These are phyloP conservation scores for Cercospora zeae-maydis DNA, from an alignment of 2,329 filamentous ascomycete species.

Conservation along the genomic window DNA sequence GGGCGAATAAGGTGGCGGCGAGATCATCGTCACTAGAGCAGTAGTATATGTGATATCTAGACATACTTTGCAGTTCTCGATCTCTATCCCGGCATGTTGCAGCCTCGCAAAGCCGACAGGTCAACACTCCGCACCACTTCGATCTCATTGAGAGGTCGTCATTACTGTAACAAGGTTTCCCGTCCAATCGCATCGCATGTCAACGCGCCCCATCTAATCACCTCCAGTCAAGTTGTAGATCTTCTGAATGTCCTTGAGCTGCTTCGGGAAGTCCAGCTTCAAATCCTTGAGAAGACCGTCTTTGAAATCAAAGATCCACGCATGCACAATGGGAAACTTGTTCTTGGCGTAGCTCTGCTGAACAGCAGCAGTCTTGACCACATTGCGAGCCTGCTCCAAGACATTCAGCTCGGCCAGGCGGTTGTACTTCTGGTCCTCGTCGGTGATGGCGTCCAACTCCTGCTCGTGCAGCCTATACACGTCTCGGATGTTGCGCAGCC, in stretches of 20 bases:
- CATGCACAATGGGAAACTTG: constrained; percentile 16
- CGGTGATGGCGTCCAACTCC: constrained; percentile 12
- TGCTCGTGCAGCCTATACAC: constrained; percentile 14
- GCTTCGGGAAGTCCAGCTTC: constrained; percentile 16
- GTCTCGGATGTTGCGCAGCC: constrained; percentile 54
- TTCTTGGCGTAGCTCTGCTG: constrained; percentile 19
- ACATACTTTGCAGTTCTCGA: neutral
- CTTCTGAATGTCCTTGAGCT: constrained; percentile 18
- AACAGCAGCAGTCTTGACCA: constrained; percentile 18
- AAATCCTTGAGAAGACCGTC: constrained; percentile 16
- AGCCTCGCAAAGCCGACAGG: neutral
- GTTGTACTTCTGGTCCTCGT: constrained; percentile 17
- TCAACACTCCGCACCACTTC: neutral
- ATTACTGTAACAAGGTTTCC: neutral
- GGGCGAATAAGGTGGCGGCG: no score
- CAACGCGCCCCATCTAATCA: neutral
- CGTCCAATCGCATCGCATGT: neutral
- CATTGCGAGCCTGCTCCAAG: constrained; percentile 16
- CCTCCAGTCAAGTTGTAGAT: constrained; percentile 18
- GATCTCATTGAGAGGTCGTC: neutral
- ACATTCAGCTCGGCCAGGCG: constrained; percentile 16
- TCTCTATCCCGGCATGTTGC: neutral
- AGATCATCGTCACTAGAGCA: neutral
- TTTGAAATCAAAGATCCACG: constrained; percentile 19
- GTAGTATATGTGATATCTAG: neutral